These are phyloP conservation scores for Psilocybe sp. DNA, from an alignment of 768 basidiomycete genomes.

Conservation along the genomic window DNA sequence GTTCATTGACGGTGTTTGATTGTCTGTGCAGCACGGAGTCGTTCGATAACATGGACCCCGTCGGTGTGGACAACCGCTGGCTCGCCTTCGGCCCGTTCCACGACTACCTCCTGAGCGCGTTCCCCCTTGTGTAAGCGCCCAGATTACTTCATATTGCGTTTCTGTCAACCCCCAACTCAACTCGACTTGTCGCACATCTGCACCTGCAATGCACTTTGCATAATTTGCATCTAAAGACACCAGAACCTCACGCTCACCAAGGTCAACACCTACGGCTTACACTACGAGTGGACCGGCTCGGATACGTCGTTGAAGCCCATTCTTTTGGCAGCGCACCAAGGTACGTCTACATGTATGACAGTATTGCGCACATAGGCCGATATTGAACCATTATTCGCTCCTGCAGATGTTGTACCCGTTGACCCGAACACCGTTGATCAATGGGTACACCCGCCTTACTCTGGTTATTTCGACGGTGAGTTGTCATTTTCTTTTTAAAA, in stretches of 20 bases:
- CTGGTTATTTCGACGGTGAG: conserved; percentile 57
- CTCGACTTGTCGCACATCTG: not conserved
- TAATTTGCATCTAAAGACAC: conserved; percentile 40
- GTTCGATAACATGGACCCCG: conserved; percentile 45
- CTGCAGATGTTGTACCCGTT: conserved; percentile 67
- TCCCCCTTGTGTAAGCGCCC: conserved; percentile 63
- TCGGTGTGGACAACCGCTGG: conserved; percentile 54
- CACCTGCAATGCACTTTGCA: too few species aligned
- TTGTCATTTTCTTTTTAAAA: too few species aligned
- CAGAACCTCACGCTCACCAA: conserved; percentile 56
- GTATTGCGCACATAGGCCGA: not conserved
- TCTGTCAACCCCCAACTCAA: too few species aligned
- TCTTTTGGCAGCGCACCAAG: conserved; percentile 68
- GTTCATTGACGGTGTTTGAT: not conserved
- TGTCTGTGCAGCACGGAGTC: conserved; percentile 44
- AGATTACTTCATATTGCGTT: not conserved
- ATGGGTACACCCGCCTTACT: conserved; percentile 65
- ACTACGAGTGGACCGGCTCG: conserved; percentile 71
- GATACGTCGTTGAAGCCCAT: conserved; percentile 64
- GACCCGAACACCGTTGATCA: conserved; percentile 48
- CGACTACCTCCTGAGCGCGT: conserved; percentile 44
- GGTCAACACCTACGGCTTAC: conserved; percentile 75
- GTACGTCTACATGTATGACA: conserved; percentile 23
- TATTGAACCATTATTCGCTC: not conserved
- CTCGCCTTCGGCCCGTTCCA: conserved; percentile 52